Evolutionary conservation across 176 grass and related monocot species (phyloP).

Genomic region (Carex myosuroides): DNA sequence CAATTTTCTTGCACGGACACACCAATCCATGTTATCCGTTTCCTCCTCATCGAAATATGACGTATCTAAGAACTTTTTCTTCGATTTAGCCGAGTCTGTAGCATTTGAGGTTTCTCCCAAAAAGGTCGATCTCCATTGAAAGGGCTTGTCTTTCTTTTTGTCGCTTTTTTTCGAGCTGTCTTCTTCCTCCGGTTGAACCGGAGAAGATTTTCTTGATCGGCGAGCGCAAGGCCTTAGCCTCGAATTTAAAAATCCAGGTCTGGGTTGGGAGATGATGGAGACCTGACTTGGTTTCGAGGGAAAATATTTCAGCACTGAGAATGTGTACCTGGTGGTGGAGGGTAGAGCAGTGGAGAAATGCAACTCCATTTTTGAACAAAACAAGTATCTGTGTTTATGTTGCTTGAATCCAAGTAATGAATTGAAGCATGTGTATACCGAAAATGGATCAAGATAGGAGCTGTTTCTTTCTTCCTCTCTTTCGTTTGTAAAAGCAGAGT

Average conservation of each 20-base stretch:
- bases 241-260: conserved; percentile 12
- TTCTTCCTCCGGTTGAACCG: conserved; percentile 1
- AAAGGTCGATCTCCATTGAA: conserved; percentile 33
- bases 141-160: not conserved
- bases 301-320: conserved; percentile 21
- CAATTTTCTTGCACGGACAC: conserved; percentile 57
- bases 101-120: conserved; percentile 17
- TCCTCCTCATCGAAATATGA: conserved; percentile 32
- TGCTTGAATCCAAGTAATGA: not conserved
- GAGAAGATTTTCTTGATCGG: not conserved
- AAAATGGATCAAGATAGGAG: not conserved
- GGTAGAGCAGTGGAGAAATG: conserved; percentile 16
- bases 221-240: conserved; percentile 13
- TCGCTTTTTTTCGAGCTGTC: not conserved
- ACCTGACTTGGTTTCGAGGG: conserved; percentile 9
- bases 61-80: conserved; percentile 10
- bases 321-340: conserved; percentile 1
- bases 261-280: not conserved
- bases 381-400: not conserved
- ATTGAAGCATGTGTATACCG: not conserved
- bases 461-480: not conserved
- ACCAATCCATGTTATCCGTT: conserved; percentile 60
- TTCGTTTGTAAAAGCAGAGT: not conserved
- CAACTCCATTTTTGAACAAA: conserved; percentile 14
- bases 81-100: not conserved